These are phyloP conservation scores for Colletotrichum melonis DNA, from an alignment of 2,329 filamentous ascomycete genomes.

Conservation along the genomic window DNA sequence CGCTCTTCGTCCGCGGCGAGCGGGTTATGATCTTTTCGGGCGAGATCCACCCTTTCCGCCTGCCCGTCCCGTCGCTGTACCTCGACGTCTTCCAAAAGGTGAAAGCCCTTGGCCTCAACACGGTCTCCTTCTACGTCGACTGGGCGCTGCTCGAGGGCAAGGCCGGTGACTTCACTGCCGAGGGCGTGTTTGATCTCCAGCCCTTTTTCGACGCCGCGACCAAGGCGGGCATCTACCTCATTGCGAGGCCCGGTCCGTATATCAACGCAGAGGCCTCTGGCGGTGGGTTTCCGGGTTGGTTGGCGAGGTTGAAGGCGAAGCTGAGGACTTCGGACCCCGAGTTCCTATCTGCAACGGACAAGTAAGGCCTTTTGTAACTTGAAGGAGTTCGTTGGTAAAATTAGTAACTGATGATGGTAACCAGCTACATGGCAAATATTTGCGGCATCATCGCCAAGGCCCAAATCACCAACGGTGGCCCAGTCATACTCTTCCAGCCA, in stretches of 20 bases:
- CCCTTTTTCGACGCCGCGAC: constrained; percentile 82
- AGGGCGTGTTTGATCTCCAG: constrained; percentile 78
- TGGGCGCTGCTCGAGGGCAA: constrained; percentile 84
- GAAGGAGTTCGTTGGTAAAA: neutral
- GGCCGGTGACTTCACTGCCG: constrained; percentile 74
- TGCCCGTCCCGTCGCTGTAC: constrained; percentile 61
- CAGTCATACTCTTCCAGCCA: constrained; percentile 81
- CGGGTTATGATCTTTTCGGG: constrained; percentile 78
- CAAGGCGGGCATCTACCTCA: constrained; percentile 79
- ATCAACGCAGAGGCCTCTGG: constrained; percentile 84
- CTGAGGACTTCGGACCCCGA: constrained; percentile 71
- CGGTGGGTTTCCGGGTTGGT: constrained; percentile 85
- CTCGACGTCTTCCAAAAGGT: constrained; percentile 86
- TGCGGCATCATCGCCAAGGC: constrained; percentile 72
- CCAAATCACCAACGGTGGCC: constrained; percentile 86
- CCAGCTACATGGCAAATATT: constrained; percentile 66
- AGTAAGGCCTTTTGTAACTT: constrained; percentile 53
- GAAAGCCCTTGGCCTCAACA: constrained; percentile 83
- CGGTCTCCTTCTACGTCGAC: constrained; percentile 82
- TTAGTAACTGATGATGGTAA: neutral
- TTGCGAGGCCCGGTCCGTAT: constrained; percentile 78
- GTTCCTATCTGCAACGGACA: constrained; percentile 75
- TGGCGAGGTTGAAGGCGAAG: constrained; percentile 74
- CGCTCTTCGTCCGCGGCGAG: constrained; percentile 76
- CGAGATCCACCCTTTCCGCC: constrained; percentile 76